These are phyloP conservation scores for Mucor sp. DNA, from an alignment of 371 early-diverging fungal genomes.

Conservation along the genomic window DNA sequence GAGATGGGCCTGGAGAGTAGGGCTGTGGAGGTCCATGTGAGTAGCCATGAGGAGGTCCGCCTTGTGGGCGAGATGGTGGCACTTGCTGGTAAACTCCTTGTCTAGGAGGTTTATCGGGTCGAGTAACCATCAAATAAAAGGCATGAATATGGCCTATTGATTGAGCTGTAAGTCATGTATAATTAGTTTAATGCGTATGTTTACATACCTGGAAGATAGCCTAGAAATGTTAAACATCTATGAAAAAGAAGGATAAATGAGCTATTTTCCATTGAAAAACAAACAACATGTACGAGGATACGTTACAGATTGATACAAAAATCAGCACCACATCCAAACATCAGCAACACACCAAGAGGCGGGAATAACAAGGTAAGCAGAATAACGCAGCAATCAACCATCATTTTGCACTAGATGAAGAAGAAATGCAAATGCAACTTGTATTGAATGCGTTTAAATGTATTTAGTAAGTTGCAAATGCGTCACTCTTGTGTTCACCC, in stretches of 20 bases:
- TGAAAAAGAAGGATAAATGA: background rate
- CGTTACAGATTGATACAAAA: constrained; percentile 32
- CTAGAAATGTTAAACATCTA: constrained; percentile 24
- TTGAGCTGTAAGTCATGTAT: background rate
- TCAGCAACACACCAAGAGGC: constrained; percentile 28
- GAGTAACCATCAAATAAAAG: constrained; percentile 26
- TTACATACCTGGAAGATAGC: constrained; percentile 22
- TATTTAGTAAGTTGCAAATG: background rate
- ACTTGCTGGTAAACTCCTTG: background rate
- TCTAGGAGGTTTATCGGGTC: constrained; percentile 1
- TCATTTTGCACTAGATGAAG: background rate
- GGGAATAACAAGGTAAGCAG: constrained; percentile 25
- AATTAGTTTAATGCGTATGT: background rate
- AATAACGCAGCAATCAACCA: constrained; percentile 5
- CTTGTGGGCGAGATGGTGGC: background rate
- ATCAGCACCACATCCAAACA: constrained; percentile 30
- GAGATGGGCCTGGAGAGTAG: background rate
- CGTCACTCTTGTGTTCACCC: background rate
- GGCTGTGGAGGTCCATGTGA: background rate
- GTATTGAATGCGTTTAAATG: background rate
- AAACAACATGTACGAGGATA: background rate
- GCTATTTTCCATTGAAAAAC: background rate
- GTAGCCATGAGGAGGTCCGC: background rate
- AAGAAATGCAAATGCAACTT: background rate
- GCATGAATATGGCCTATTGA: constrained; percentile 28